Base-by-base conservation (phyloP, 1,284 basidiomycete genomes). In the Cryptococcus sp. region DNA sequence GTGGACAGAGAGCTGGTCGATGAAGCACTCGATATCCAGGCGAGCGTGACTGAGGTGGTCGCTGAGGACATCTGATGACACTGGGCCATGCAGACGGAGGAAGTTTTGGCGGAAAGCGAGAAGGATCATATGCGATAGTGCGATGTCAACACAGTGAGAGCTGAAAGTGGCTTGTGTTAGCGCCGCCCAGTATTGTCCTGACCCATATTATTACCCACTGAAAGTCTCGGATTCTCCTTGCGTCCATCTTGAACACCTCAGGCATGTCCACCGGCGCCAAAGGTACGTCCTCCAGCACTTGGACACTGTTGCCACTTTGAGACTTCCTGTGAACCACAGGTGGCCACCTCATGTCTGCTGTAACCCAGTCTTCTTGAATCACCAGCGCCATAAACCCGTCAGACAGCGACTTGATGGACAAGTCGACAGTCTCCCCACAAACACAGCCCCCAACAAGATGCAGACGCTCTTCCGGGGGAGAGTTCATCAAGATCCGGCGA, bases 221-320 rank as follows among this genome's bases (percentile, higher is more conserved):
- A 58, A 72, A 83, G 38, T 83, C 81, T 50, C 82, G 79, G 35
- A 96, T 79, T 24, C 92, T 85, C 46, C 84, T 79, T 52, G 83
- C 83, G 78, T 95, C 92, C 63, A 94, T 85, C 73, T 88, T 87
- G 36, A 89, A 81, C 3, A 89, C 89, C 79, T 95, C 92, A 20
- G 91, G 91, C 1, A 73, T 48, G 4, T 58, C 46, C 7, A 68
- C 51, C 8, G 71, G 84, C 83, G 53, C 76, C 78, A 50, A 80
- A 74, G 48, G 79, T 66, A 43, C 77, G 70, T 40, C 71, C 69
- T 60, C 78, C 68, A 67, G 70, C 61, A 60, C 71, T 53, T 53
- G 68, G 52, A 47, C 77, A 64, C 60, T 61, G 21, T 55, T 52
- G 11, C 47, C 28, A 11, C 64, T 62, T 35, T 46, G 63, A 35